Conservation (phyloP, 2,329 filamentous ascomycete genomes). For the Neonectria punicea region DNA sequence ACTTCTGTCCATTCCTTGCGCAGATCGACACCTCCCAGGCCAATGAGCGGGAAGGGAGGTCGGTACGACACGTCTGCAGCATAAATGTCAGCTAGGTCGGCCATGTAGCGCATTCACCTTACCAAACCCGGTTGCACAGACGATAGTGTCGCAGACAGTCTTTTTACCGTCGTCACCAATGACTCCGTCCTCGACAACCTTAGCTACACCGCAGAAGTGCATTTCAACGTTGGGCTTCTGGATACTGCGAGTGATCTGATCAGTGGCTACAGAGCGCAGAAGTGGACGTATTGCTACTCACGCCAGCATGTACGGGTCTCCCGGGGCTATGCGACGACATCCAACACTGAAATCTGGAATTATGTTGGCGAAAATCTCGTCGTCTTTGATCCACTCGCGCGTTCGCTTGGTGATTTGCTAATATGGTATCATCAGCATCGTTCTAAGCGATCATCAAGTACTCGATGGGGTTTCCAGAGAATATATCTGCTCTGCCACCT, state of each 20-base stretch:
- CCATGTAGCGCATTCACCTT: neutral
- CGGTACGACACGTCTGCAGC: neutral
- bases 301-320: conserved; percentile 15
- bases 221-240: conserved; percentile 13
- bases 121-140: conserved; percentile 20
- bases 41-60: neutral
- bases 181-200: neutral
- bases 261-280: neutral
- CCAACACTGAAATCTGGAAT: conserved; percentile 6
- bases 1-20: neutral
- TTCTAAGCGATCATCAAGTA: no score
- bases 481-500: neutral
- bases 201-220: conserved; percentile 9
- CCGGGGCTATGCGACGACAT: conserved; percentile 7
- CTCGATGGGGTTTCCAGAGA: no score
- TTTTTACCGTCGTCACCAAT: conserved; percentile 5
- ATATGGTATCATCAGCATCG: no score
- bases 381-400: neutral
- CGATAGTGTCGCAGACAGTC: conserved; percentile 3
- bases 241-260: neutral
- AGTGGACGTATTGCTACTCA: neutral
- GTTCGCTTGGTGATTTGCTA: neutral
- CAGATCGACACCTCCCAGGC: neutral
- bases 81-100: neutral
- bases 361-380: neutral